Evolutionary conservation across 768 basidiomycete genomes (phyloP), one percentile per base, ranked within the genome.

Genomic region (Tulasnella sp.): DNA sequence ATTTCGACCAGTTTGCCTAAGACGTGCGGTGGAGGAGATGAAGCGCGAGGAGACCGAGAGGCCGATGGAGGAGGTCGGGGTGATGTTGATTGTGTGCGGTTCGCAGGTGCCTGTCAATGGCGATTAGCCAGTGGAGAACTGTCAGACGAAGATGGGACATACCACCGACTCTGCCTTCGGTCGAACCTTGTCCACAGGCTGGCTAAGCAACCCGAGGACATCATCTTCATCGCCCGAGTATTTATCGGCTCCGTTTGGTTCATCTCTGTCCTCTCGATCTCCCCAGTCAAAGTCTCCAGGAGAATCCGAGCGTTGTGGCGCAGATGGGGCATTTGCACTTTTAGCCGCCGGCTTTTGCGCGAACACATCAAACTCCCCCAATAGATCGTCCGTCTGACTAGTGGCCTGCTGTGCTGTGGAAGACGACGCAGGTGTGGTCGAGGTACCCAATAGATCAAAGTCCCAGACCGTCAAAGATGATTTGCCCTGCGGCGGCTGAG

Each of bases 1-100:
- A 98, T 98, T 86, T 97, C 96, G 42, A 98, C 93, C 42, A 98
- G 90, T 84, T 96, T 94, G 0, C 97, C 96, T 0, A 96, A 86
- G 77, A 98, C 88, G 84, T 98, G 97, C 0, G 97, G 97, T 0
- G 97, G 97, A 2, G 93, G 93, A 0, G 93, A 92, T 0, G 85
- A 80, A 0, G 86, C 81, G 31, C 86, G 85, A 1, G 83, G 81
- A 50, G 50, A 3, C 72, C 6, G 60, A 24, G 81, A 41, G 76
- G 75, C 64, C 72, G 74, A 54, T 73, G 78, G 72, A 40, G 76
- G 60, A 28, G 81, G 74, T 14, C 82, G 81, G 9, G 82, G 9
- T 81, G 50, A 18, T 34, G 69, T 50, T 31, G 75, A 69, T 73
- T 73, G 40, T 54, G 44, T 14, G 22, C 87, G 88, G 64, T 64